Evolutionary conservation across 139 green algal species (phyloP), one percentile per base, ranked within the genome.

Genomic region (Chlorella sp.): DNA sequence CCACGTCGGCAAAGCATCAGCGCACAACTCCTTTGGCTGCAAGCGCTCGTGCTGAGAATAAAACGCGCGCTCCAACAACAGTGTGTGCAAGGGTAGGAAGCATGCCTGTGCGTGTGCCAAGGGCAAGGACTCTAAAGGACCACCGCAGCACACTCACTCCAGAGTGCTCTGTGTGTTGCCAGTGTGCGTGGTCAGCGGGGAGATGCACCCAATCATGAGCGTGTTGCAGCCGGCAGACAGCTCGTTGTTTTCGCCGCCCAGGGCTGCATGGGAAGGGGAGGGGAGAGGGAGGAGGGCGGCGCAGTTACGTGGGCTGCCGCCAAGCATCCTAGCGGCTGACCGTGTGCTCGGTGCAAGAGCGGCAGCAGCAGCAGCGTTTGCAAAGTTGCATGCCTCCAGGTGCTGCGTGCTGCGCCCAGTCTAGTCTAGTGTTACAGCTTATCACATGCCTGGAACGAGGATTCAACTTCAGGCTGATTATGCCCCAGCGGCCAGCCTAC

Each of bases 141-240:
- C 66, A n/a, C 2, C 66, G 19, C 66, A 2, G 15, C 22, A 15
- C 12, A 21, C 86, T 83, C 73, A 89, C 86, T 83, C 53, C 40
- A 89, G 86, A 11, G 69, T 92, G 77, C 16, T 69, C 7, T 42
- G 30, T n/a, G 88, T 92, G 87, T 87, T 86, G 28, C 18, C 68
- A 18, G 22, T 37, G 83, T 86, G 57, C 48, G 64, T 14, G 42
- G 79, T 32, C 68, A 85, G 81, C 14, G 84, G 89, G 15, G 40
- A 69, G 40, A 92, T 85, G 57, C 89, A 92, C 40, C 89, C 89
- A 61, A 92, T 39, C 18, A 92, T 80, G n/a, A 90, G 81, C 36
- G 89, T 87, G 88, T 90, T 92, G 71, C 89, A 92, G n/a, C 40
- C 39, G 83, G 36, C 64, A 66, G 83, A 61, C 36, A 87, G 57